Base-by-base conservation (phyloP, 768 basidiomycete genomes). In the Termitomyces eurrhizus region DNA sequence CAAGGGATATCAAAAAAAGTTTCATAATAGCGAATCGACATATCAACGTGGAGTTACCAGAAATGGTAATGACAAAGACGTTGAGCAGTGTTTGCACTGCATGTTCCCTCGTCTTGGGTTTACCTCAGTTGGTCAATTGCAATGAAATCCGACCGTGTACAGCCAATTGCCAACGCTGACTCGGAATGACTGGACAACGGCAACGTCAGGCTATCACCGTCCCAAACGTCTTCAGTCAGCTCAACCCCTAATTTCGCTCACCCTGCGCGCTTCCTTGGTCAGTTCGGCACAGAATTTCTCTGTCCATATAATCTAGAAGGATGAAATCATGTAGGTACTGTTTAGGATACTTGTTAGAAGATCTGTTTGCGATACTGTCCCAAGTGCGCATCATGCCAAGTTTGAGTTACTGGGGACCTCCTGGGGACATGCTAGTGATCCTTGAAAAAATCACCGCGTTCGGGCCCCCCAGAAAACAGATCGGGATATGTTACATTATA, bases 1-100 rank as follows among this genome's bases (percentile, higher is more conserved):
- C 71, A 69, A 70, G 72, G 70, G 69, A 67, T 62, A 72, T 73
- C 72, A 70, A 60, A 61, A 41, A 61, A 61, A 67, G 73, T 74
- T 76, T 76, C 73, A 74, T 69, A 58, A 18, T 13, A 13, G 13
- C 60, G 57, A 62, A 67, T 62, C 63, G 21, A 67, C 68, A 69
- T 64, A 44, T 44, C n/a, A 44, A 44, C 21, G 72, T 71, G 73
- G 72, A 71, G 70, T 67, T 69, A 69, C 59, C 64, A 29, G 60
- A 61, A 59, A 36, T 50, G 66, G 66, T 49, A 66, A 62, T 51
- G n/a, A 56, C 54, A 46, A 46, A 36, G 52, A 39, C 24, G 52
- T 53, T 53, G 14, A 53, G 16, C 24, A 53, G 14, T 24, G 32
- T 35, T 35, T 18, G 18, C 49, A 46, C 11, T 21, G 42, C 42